A percentile compares a stretch with the other conserved stretches of the same genome.
Evolutionary conservation across 2,329 filamentous ascomycete genomes (phyloP).

Genomic region (Pseudodiploospora longispora): DNA sequence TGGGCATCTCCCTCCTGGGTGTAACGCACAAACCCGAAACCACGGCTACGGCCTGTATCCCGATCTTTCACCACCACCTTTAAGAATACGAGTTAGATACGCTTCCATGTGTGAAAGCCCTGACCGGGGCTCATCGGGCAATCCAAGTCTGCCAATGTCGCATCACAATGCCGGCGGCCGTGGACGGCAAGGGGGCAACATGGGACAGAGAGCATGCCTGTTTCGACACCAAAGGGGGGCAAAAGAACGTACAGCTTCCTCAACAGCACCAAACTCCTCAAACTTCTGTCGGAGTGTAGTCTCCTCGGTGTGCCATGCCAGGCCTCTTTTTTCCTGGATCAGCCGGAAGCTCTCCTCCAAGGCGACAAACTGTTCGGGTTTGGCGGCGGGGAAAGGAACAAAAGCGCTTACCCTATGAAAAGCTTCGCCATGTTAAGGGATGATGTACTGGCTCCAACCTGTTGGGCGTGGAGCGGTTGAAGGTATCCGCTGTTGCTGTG

Average conservation of each 20-base stretch:
- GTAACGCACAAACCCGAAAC: slow-evolving; percentile 95
- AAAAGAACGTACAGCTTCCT: slow-evolving; percentile 76
- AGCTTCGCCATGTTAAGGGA: slow-evolving; percentile 71
- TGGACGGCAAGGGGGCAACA: background rate
- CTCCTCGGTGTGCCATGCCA: slow-evolving; percentile 98
- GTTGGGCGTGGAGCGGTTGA: too few relatives aligned
- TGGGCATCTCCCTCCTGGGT: slow-evolving; percentile 67
- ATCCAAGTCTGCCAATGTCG: background rate
- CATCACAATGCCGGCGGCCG: background rate
- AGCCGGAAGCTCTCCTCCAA: slow-evolving; percentile 11
- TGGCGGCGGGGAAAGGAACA: background rate
- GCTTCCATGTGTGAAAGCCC: slow-evolving; percentile 8
- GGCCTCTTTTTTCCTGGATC: slow-evolving; percentile 54
- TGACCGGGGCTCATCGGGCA: slow-evolving; percentile 1
- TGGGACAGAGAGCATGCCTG: background rate
- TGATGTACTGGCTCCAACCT: slow-evolving; percentile 1
- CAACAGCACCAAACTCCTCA: slow-evolving; percentile 79
- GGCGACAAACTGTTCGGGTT: background rate
- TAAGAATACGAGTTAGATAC: slow-evolving; percentile 13
- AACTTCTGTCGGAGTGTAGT: slow-evolving; percentile 81
- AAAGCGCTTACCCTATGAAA: slow-evolving; percentile 72
- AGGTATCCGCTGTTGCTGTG: too few relatives aligned
- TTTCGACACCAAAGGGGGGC: background rate
- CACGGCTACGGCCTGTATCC: slow-evolving; percentile 91
- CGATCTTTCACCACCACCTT: slow-evolving; percentile 97